Evolutionary conservation across 225 moss, liverwort and hornwort species (phyloP).

Genomic region (Ulota crispa): DNA sequence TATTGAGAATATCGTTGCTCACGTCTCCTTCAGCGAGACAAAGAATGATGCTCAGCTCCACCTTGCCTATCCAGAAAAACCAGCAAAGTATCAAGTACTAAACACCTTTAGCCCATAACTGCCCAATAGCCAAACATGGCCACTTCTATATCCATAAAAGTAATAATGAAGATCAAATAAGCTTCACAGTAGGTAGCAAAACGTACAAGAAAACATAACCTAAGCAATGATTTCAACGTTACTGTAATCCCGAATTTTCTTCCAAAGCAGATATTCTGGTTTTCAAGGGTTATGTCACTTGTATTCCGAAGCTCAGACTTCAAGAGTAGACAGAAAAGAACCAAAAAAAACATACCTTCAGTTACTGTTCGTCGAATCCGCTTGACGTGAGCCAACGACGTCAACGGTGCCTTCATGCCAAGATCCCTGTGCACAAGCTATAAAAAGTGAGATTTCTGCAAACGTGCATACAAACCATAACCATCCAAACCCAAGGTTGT

Average conservation of each 20-base stretch:
- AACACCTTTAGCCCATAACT: background rate
- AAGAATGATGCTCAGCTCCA: slow-evolving; percentile 75
- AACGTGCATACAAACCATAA: background rate
- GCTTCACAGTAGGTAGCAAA: background rate
- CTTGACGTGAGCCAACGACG: slow-evolving; percentile 75
- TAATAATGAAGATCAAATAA: background rate
- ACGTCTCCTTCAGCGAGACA: slow-evolving; percentile 45
- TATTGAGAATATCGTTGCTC: slow-evolving; percentile 36
- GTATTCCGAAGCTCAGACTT: background rate
- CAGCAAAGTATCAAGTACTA: background rate
- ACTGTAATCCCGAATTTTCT: background rate
- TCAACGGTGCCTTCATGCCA: slow-evolving; percentile 65
- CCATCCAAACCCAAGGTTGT: slow-evolving; percentile 10
- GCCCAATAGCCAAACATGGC: background rate
- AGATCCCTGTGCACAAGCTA: slow-evolving; percentile 61
- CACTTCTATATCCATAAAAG: background rate
- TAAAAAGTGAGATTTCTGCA: background rate
- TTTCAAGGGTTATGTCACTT: background rate
- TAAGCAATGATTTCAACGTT: background rate
- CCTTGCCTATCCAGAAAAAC: slow-evolving; percentile 39
- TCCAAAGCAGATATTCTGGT: background rate
- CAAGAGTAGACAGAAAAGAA: background rate
- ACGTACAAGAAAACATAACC: background rate
- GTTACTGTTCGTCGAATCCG: slow-evolving; percentile 52
- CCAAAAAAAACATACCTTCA: slow-evolving; percentile 44